A percentile compares a stretch with the other conserved stretches of the same genome.
phyloP scores from a whole-genome alignment of 345 rosid genomes.

The Leavenworthia alabamica region DNA sequence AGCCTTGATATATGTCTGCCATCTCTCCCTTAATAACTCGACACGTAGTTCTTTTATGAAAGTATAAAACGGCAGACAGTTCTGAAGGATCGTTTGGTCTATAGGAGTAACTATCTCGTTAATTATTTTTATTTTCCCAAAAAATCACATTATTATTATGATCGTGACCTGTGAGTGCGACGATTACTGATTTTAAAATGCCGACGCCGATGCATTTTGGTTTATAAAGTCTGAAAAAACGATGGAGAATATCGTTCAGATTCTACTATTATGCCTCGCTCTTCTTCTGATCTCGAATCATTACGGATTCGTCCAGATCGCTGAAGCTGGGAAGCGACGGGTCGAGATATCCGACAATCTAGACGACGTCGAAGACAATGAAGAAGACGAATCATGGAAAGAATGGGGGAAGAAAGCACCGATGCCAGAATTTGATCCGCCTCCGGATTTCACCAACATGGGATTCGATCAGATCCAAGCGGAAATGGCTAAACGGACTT shows the following conservation, averaged over 20 bases:
- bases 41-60: background rate
- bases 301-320: conserved; percentile 24
- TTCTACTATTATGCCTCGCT: conserved; percentile 20
- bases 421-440: conserved; percentile 45
- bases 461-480: conserved; percentile 52
- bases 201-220: background rate
- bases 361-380: conserved; percentile 74
- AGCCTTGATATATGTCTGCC: background rate
- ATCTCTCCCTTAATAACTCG: background rate
- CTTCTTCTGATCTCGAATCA: conserved; percentile 13
- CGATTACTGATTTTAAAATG: conserved; percentile 9
- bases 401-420: conserved; percentile 66
- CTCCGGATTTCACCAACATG: conserved; percentile 66
- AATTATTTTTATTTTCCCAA: background rate
- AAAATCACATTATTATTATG: background rate
- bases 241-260: conserved; percentile 10
- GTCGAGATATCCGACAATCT: conserved; percentile 82
- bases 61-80: background rate
- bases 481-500: conserved; percentile 51
- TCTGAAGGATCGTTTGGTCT: too few relatives aligned
- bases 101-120: too few relatives aligned
- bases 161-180: background rate
- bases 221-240: background rate
- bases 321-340: conserved; percentile 49
- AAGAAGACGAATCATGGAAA: conserved; percentile 92